Conservation (phyloP, 2,329 filamentous ascomycete species). For the Ophiognomonia clavigignenti-juglandacearum region DNA sequence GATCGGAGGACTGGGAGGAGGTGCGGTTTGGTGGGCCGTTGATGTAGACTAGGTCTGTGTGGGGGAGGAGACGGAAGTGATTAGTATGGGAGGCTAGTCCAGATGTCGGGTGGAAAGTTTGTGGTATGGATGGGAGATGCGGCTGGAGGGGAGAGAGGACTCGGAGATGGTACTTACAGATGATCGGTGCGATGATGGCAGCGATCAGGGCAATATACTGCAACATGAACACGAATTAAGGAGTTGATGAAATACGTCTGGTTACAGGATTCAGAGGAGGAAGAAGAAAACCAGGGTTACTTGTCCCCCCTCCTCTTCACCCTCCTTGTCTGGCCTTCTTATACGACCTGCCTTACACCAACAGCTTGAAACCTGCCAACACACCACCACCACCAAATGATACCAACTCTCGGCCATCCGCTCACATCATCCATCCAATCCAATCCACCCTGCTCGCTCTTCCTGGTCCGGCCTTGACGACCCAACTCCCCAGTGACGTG, state of each 20-base stretch:
- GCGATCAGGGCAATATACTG: neutral
- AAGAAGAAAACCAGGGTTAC: neutral
- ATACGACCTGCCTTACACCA: neutral
- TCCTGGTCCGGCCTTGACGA: no score
- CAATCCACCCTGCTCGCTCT: no score
- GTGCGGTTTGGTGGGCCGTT: neutral
- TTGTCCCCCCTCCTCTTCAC: neutral
- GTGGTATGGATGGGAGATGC: no score
- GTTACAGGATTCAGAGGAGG: neutral
- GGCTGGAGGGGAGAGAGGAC: neutral
- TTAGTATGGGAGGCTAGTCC: neutral
- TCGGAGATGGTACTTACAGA: no score
- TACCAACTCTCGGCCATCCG: neutral
- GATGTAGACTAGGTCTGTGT: constrained; percentile 2
- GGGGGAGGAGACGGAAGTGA: neutral
- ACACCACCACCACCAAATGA: neutral
- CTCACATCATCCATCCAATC: no score
- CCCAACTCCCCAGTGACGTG: neutral
- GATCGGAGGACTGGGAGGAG: neutral
- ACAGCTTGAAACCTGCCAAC: neutral
- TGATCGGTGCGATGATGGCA: neutral
- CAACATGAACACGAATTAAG: neutral
- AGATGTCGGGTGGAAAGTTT: neutral
- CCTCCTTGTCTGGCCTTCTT: neutral
- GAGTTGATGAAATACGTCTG: neutral